phyloP scores from a whole-genome alignment of 75 land plant species.

The Ceratopteris richardii region DNA sequence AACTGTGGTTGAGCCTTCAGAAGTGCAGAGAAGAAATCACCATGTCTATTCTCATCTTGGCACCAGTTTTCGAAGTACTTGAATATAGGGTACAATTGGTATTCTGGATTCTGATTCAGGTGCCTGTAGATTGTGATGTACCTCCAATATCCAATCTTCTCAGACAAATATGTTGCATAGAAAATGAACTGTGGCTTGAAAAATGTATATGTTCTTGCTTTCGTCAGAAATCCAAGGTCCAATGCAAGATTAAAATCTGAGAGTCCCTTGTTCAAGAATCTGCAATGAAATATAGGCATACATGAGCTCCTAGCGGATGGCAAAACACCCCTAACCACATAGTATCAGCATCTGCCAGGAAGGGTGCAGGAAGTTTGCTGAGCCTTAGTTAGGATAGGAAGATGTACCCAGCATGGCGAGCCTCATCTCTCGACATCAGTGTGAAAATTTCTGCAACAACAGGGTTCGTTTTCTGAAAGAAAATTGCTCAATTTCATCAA shows the following conservation, averaged over 20 bases:
- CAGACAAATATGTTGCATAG: slow-evolving; percentile 93
- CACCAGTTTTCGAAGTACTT: slow-evolving; percentile 99
- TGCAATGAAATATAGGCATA: slow-evolving; percentile 21
- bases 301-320: no score
- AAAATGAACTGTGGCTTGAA: slow-evolving; percentile 99
- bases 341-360: no score
- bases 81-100: slow-evolving; percentile 92
- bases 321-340: no score
- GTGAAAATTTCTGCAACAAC: slow-evolving; percentile 97
- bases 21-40: slow-evolving; percentile 97
- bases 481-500: neutral
- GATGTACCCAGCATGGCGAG: slow-evolving; percentile 94
- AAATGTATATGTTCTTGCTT: slow-evolving; percentile 94
- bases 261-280: slow-evolving; percentile 95
- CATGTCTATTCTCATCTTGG: slow-evolving; percentile 98
- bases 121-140: slow-evolving; percentile 97
- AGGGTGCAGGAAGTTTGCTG: no score
- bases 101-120: slow-evolving; percentile 77
- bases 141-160: slow-evolving; percentile 98
- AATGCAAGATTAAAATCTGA: slow-evolving; percentile 91
- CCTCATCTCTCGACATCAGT: slow-evolving; percentile 97
- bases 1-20: slow-evolving; percentile 98
- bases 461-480: slow-evolving; percentile 98
- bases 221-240: slow-evolving; percentile 92
- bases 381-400: no score